Conservation (phyloP, 192 early-diverging fungal species). For the Allomyces macrogynus region DNA sequence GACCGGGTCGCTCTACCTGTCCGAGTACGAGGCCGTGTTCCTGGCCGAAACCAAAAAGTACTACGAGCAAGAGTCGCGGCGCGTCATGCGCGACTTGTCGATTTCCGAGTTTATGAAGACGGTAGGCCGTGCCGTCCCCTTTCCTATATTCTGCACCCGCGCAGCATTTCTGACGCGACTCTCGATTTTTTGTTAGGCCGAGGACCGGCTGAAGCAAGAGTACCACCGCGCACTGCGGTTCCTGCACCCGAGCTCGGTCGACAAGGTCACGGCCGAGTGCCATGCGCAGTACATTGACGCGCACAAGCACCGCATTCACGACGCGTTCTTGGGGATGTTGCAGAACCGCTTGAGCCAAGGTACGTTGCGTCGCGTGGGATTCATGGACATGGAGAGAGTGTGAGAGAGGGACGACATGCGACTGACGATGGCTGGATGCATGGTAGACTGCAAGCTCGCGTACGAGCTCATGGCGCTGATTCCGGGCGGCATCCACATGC, state of each 20-base stretch:
- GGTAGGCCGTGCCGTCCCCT: slow-evolving; percentile 10
- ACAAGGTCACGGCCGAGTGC: slow-evolving; percentile 47
- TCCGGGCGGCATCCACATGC: slow-evolving; percentile 31
- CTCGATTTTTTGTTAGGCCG: slow-evolving; percentile 14
- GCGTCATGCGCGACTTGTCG: slow-evolving; percentile 23
- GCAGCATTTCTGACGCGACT: not conserved
- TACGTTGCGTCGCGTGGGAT: slow-evolving; percentile 6
- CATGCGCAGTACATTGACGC: slow-evolving; percentile 51
- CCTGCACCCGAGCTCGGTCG: slow-evolving; percentile 43
- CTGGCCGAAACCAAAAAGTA: slow-evolving; percentile 41
- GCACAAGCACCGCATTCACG: slow-evolving; percentile 37
- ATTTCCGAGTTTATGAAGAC: slow-evolving; percentile 55
- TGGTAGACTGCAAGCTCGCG: slow-evolving; percentile 40
- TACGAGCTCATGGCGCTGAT: slow-evolving; percentile 45
- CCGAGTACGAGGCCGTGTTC: slow-evolving; percentile 57
- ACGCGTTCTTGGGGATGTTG: slow-evolving; percentile 52
- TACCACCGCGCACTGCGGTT: slow-evolving; percentile 30
- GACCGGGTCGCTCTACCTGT: slow-evolving; percentile 31
- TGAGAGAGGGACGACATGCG: not conserved
- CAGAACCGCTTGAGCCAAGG: slow-evolving; percentile 33
- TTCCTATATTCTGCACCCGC: slow-evolving; percentile 3
- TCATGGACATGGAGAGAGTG: not conserved
- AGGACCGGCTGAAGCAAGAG: slow-evolving; percentile 40
- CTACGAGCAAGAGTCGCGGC: slow-evolving; percentile 44
- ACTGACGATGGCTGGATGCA: not conserved